Evolutionary conservation across 805 yeast species (phyloP).

Genomic region (Tetrapisispora nanseiensis): DNA sequence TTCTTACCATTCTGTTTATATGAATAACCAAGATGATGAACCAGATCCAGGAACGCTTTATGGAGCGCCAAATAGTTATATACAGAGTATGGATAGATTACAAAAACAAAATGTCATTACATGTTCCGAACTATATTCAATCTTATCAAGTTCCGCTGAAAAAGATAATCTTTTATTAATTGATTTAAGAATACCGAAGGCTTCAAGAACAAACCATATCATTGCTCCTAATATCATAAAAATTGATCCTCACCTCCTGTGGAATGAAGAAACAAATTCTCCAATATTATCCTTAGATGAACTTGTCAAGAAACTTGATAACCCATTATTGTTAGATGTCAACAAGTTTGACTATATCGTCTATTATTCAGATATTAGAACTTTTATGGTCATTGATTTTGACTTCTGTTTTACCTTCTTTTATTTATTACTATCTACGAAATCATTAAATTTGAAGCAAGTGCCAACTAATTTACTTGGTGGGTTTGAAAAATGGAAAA

Average conservation of each 20-base stretch:
- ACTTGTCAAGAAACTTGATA: constrained; percentile 22
- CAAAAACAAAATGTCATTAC: constrained; percentile 45
- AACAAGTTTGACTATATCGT: constrained; percentile 30
- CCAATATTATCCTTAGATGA: constrained; percentile 28
- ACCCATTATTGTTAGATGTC: constrained; percentile 24
- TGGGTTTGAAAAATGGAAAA: constrained; percentile 38
- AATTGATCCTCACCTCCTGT: constrained; percentile 32
- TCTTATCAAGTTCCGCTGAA: constrained; percentile 38
- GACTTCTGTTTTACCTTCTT: constrained; percentile 30
- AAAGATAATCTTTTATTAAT: constrained; percentile 31
- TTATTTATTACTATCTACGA: constrained; percentile 20
- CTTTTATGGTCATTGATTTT: constrained; percentile 23
- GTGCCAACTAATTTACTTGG: constrained; percentile 32
- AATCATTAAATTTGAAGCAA: constrained; percentile 8
- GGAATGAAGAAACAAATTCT: constrained; percentile 18
- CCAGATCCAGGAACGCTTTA: constrained; percentile 10
- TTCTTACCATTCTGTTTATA: constrained; percentile 34
- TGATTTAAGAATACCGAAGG: constrained; percentile 32
- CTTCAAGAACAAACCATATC: constrained; percentile 29
- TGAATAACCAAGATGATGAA: constrained; percentile 23
- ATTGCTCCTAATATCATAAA: constrained; percentile 32
- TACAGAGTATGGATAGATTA: constrained; percentile 20
- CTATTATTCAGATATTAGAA: constrained; percentile 32
- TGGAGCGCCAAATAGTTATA: constrained; percentile 12
- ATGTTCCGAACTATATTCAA: constrained; percentile 34